Evolutionary conservation across 345 rosid species (phyloP), one percentile per base, ranked within the genome.

Genomic region (Streptanthus diversifolius): DNA sequence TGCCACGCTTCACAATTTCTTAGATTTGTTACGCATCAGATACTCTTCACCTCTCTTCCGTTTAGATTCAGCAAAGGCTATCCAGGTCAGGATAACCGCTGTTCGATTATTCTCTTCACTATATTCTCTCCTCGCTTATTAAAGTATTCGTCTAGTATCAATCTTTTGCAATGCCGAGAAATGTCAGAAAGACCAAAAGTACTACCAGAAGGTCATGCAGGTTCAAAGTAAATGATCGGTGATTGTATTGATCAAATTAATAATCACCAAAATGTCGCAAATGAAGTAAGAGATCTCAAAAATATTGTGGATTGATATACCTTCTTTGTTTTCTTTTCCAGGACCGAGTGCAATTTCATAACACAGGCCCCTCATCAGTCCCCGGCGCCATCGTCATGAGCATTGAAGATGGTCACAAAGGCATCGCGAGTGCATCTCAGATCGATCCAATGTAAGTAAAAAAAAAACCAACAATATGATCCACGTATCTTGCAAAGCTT

Each of bases 41-140:
- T 93, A 93, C 80, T 93, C 97, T 45, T 93, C 98, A 5, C 95
- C 90, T 0, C 97, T 91, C 79, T 89, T 93, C 76, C 90, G 92
- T 51, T 80, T 93, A 68, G 83, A 73, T 66, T 73, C 97, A 61
- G 89, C 91, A 49, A 84, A 85, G 71, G 86, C 87, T 54, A 86
- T 93, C 71, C 97, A 93, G 93, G 97, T 89, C 70, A 84, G 83
- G 15, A 51, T 52, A 17, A 37, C 25, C 35, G 44, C 9, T 24
- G n/a, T 45, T 3, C 19, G 21, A 33, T 19, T 9, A 29, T 57
- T 33, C 12, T 14, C 33, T 25, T 25, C 43, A 44, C 51, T 25
- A 60, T 17, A n/a, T 22, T 55, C 51, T 44, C 57, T 65, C 52
- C 48, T 43, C 71, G 24, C 64, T n/a, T 11, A 24, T 25, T 58